These are phyloP conservation scores for Geotrichum ghanense DNA, from an alignment of 805 yeast species.

Conservation along the genomic window DNA sequence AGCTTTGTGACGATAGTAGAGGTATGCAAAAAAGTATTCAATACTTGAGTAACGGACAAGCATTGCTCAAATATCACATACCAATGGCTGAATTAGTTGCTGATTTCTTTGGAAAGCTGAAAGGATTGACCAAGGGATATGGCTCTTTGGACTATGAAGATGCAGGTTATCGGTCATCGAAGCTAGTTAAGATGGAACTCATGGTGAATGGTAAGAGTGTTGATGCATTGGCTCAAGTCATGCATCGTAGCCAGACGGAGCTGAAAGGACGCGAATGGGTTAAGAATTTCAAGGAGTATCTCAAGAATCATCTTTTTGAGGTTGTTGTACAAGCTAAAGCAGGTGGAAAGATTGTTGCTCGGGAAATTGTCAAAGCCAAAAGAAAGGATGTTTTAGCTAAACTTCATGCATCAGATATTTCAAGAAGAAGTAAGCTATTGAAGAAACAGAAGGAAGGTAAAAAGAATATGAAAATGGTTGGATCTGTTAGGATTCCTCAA, in stretches of 20 bases:
- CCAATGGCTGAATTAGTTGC: conserved; percentile 89
- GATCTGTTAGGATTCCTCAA: conserved; percentile 64
- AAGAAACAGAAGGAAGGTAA: conserved; percentile 92
- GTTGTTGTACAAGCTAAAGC: conserved; percentile 88
- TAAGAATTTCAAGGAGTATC: conserved; percentile 63
- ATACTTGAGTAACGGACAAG: conserved; percentile 71
- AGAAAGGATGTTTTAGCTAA: conserved; percentile 91
- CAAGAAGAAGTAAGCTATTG: conserved; percentile 78
- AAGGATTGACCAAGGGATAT: conserved; percentile 82
- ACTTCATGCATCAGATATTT: conserved; percentile 85
- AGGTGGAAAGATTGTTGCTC: conserved; percentile 65
- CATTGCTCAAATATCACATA: conserved; percentile 61
- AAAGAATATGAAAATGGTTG: conserved; percentile 67
- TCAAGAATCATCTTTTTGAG: conserved; percentile 78
- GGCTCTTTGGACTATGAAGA: conserved; percentile 94
- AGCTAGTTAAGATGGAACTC: conserved; percentile 77
- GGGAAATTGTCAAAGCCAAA: conserved; percentile 89
- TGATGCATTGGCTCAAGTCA: conserved; percentile 84
- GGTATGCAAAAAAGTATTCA: conserved; percentile 75
- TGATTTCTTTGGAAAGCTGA: conserved; percentile 88
- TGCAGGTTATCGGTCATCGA: conserved; percentile 70
- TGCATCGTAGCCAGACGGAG: conserved; percentile 73
- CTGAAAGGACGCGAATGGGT: conserved; percentile 74
- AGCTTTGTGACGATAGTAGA: conserved; percentile 71
- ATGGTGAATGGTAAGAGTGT: conserved; percentile 81